These are phyloP conservation scores for Caryopteris hybrid DNA, from an alignment of 305 asterid species.

Conservation along the genomic window DNA sequence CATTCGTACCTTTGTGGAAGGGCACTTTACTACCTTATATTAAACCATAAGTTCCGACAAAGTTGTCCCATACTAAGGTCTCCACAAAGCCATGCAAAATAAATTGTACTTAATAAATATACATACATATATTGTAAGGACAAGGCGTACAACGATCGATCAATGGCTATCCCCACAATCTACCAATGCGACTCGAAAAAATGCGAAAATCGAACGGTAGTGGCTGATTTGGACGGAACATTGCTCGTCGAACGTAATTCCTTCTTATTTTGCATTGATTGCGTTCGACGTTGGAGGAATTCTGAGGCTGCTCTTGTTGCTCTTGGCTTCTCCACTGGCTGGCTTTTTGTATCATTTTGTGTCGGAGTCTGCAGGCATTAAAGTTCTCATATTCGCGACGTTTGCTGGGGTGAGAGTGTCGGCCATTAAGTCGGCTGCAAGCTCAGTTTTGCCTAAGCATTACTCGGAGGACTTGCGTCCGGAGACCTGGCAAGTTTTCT, in stretches of 20 bases:
- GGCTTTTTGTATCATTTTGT: constrained; percentile 21
- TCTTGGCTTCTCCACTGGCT: constrained; percentile 22
- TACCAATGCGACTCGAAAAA: constrained; percentile 20
- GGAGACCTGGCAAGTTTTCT: constrained; percentile 30
- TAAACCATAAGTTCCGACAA: too few species aligned
- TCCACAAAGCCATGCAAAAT: too few species aligned
- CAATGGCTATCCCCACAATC: constrained; percentile 17
- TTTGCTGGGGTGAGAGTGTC: constrained; percentile 26
- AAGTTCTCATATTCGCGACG: constrained; percentile 22
- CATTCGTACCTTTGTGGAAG: too few species aligned
- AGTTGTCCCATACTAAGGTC: too few species aligned
- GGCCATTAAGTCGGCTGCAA: constrained; percentile 24
- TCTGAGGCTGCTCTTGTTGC: constrained; percentile 20
- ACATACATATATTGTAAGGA: neutral
- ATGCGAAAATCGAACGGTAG: constrained; percentile 17
- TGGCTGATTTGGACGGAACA: constrained; percentile 27
- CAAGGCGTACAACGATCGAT: neutral
- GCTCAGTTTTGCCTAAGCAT: constrained; percentile 25
- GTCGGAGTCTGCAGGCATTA: constrained; percentile 25
- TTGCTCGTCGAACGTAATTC: constrained; percentile 19
- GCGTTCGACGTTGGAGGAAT: constrained; percentile 39
- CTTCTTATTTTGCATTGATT: constrained; percentile 24
- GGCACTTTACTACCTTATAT: too few species aligned
- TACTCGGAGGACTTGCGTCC: constrained; percentile 36
- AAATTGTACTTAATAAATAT: too few species aligned